phyloP scores from a whole-genome alignment of 129 eudicot genomes.

The Flaveria trinervia region DNA sequence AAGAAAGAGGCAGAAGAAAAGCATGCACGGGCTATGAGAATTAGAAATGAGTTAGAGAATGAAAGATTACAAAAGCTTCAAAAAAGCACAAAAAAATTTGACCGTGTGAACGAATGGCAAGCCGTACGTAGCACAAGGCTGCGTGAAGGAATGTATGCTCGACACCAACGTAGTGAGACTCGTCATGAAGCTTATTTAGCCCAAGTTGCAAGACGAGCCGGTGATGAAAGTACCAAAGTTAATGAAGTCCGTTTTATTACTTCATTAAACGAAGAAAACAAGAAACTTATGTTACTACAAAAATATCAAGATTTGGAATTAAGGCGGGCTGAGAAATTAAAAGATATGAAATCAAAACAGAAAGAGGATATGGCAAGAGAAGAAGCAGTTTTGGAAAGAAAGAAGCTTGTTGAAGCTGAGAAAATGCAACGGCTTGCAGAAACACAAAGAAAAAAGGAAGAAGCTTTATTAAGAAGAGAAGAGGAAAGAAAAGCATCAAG shows the following conservation, averaged over 20 bases:
- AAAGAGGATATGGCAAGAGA: conserved; percentile 97
- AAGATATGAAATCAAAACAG: conserved; percentile 76
- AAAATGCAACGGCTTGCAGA: conserved; percentile 90
- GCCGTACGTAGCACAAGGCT: conserved; percentile 82
- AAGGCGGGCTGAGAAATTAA: conserved; percentile 89
- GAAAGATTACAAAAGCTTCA: conserved; percentile 92
- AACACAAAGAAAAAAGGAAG: conserved; percentile 89
- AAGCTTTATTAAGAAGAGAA: conserved; percentile 89
- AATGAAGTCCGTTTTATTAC: conserved; percentile 98
- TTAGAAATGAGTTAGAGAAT: conserved; percentile 77
- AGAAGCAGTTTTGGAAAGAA: conserved; percentile 95
- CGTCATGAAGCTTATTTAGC: conserved; percentile 90
- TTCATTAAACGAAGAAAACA: conserved; percentile 85
- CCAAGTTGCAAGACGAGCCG: conserved; percentile 88
- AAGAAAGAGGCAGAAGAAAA: conserved; percentile 94
- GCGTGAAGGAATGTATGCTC: conserved; percentile 83
- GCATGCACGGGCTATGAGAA: conserved; percentile 88
- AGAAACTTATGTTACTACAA: conserved; percentile 72
- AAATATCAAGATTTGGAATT: conserved; percentile 85
- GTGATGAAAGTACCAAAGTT: conserved; percentile 91
- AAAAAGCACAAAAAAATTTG: conserved; percentile 76
- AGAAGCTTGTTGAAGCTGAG: conserved; percentile 82
- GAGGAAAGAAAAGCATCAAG: conserved; percentile 98
- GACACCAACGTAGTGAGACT: conserved; percentile 84
- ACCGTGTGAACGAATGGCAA: conserved; percentile 94